Percentiles rank a stretch among this genome's conserved stretches.
Conservation (phyloP, 257 asterid genomes). For the Penstemon newberryi region DNA sequence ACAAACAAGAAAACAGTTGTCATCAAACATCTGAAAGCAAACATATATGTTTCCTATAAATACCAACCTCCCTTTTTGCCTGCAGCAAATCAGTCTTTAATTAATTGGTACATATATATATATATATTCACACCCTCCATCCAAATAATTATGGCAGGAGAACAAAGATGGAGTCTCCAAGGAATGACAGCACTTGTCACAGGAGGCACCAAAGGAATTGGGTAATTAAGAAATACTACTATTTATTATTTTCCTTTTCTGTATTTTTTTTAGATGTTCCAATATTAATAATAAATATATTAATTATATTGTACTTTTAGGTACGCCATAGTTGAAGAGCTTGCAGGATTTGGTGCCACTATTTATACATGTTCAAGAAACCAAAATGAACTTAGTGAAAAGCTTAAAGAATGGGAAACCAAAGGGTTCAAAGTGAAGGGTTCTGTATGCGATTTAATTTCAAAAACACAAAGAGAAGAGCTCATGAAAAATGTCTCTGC, state of each 20-base stretch:
- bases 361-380: conserved; percentile 66
- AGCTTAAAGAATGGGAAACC: conserved; percentile 55
- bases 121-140: too few species aligned
- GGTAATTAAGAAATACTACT: conserved; percentile 26
- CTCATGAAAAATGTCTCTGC: conserved; percentile 50
- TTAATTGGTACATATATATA: too few species aligned
- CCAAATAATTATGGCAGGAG: conserved; percentile 31
- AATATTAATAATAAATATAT: neutral
- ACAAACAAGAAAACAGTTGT: too few species aligned
- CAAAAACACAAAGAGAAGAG: conserved; percentile 39
- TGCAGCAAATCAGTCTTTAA: too few species aligned
- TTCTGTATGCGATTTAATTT: conserved; percentile 49
- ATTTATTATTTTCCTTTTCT: neutral
- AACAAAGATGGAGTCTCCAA: conserved; percentile 53
- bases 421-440: conserved; percentile 65
- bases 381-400: conserved; percentile 37
- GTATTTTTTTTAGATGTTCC: neutral
- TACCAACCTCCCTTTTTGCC: too few species aligned
- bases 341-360: conserved; percentile 62
- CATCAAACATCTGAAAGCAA: too few species aligned
- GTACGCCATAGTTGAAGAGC: conserved; percentile 66
- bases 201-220: conserved; percentile 63
- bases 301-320: conserved; percentile 24
- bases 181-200: conserved; percentile 63
- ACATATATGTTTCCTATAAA: too few species aligned